Conservation (phyloP, 345 rosid species). For the Lepidium sativum region DNA sequence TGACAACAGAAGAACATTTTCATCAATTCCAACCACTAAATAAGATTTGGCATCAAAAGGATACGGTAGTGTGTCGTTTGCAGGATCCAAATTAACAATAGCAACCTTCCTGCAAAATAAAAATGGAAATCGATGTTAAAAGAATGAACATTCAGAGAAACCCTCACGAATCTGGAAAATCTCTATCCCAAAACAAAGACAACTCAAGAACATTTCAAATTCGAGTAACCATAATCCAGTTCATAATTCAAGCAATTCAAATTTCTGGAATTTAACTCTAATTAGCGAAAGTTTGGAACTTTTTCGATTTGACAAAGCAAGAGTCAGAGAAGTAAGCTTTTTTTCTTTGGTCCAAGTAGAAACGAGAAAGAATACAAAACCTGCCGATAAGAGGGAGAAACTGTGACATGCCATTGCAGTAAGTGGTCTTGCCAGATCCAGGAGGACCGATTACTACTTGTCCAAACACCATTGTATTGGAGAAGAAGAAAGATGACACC, state of each 20-base stretch:
- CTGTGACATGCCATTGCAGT: slow-evolving; percentile 98
- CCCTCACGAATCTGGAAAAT: background rate
- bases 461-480: slow-evolving; percentile 58
- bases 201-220: background rate
- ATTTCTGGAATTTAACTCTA: background rate
- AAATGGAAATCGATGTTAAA: background rate
- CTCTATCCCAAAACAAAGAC: background rate
- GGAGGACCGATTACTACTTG: slow-evolving; percentile 96
- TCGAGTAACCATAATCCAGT: background rate
- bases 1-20: background rate
- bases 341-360: background rate
- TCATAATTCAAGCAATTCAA: background rate
- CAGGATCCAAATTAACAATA: slow-evolving; percentile 88
- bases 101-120: slow-evolving; percentile 69
- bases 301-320: background rate
- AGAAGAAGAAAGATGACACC: background rate
- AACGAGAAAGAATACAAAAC: slow-evolving; percentile 24
- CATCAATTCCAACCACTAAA: background rate
- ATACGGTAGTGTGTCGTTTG: slow-evolving; percentile 84
- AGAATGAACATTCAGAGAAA: background rate
- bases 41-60: slow-evolving; percentile 19
- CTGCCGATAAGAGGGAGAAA: slow-evolving; percentile 83
- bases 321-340: background rate
- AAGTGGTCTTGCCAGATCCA: slow-evolving; percentile 93
- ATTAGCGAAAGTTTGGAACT: slow-evolving; percentile 2